These are phyloP conservation scores for Blastobotrys robertii DNA, from an alignment of 805 yeast genomes.

Conservation along the genomic window DNA sequence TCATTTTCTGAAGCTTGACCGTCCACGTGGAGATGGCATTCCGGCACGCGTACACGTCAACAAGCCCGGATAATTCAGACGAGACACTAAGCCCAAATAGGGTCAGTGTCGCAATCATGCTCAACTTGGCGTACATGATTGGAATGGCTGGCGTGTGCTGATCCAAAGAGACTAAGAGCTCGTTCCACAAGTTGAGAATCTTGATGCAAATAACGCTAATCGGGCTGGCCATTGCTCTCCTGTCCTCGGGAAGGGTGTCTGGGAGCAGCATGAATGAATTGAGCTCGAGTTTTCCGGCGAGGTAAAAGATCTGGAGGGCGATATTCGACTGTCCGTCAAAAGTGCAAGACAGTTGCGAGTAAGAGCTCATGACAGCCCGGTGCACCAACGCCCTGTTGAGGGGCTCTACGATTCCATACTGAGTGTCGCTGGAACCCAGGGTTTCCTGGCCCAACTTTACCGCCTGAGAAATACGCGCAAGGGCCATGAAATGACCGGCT, in stretches of 20 bases:
- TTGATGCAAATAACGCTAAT: slow-evolving; percentile 7
- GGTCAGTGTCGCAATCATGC: slow-evolving; percentile 4
- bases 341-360: slow-evolving; percentile 7
- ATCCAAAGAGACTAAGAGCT: background rate
- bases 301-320: slow-evolving; percentile 7
- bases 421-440: slow-evolving; percentile 9
- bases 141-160: slow-evolving; percentile 1
- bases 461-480: slow-evolving; percentile 5
- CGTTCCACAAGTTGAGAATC: slow-evolving; percentile 1
- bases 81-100: slow-evolving; percentile 9
- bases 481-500: slow-evolving; percentile 5
- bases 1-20: slow-evolving; percentile 2
- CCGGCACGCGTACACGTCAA: slow-evolving; percentile 6
- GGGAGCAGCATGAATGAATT: slow-evolving; percentile 11
- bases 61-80: slow-evolving; percentile 3
- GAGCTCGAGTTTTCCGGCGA: slow-evolving; percentile 7
- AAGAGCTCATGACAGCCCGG: background rate
- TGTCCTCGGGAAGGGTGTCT: slow-evolving; percentile 7
- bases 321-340: slow-evolving; percentile 4
- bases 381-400: slow-evolving; percentile 7
- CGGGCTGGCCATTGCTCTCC: slow-evolving; percentile 6
- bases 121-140: background rate
- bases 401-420: slow-evolving; percentile 9
- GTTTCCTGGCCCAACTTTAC: slow-evolving; percentile 2
- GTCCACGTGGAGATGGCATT: slow-evolving; percentile 9